Base-by-base conservation (phyloP, 2,329 filamentous ascomycete species). In the Clonostachys rosea region DNA sequence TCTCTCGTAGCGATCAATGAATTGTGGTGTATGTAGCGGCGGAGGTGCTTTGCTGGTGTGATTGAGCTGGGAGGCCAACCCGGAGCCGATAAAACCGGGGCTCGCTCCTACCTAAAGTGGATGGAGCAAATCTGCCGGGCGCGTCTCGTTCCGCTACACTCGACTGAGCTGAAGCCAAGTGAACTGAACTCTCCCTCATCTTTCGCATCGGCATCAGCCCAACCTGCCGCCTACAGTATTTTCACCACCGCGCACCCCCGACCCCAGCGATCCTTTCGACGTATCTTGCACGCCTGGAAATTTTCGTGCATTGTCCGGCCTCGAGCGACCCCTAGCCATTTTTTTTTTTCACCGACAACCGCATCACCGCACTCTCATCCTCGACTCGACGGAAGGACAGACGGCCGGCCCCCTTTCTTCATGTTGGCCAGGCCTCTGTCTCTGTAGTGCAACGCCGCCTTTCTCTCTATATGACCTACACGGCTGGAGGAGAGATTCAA, bases 391-490 rank as follows among this genome's bases (percentile, higher is more conserved):
- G 24, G 24, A 30, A 30, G 8, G 24, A 30, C 24, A 30, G 24
- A 30, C 24, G 24, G 24, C 24, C 24, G 24, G 24, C 24, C 24
- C 24, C 24, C 24, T 30, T 30, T 30, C 24, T 30, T 30, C 9
- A 30, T 30, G 24, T 10, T 30, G 24, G 24, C 24, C 3, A 30
- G 24, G 8, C 24, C 9, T 30, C 24, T 30, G 24, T 30, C 24
- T 10, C 24, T 30, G 24, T 30, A 30, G 24, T 30, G 24, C 24
- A 9, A 30, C 24, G 24, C 45, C 37, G n/a, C 36, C 6, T 46
- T 18, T 11, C 45, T 35, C 34, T 35, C 46, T 43, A 34, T 37
- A 47, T 47, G 46, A 40, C 11, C 34, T 13, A 36, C 41, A 12
- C 24, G 36, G 36, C 42, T 35, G 30, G 35, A 30, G 14, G 16